Conservation (phyloP, 2,329 filamentous ascomycete genomes). For the Clarireedia homoeocarpa region DNA sequence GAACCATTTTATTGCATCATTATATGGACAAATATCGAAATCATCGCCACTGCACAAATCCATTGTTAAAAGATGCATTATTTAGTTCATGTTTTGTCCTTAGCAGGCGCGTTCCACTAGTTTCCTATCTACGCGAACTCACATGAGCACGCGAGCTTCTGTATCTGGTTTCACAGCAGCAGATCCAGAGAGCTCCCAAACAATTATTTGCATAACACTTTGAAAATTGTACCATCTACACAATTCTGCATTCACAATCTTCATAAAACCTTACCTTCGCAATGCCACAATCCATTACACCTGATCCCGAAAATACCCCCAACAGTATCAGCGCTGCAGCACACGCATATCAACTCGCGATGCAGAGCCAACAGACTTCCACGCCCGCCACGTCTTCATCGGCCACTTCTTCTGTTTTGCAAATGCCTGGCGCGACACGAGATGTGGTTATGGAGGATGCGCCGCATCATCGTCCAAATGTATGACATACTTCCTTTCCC, state of each 20-base stretch:
- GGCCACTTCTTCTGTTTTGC: conserved; percentile 9
- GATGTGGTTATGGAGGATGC: conserved; percentile 26
- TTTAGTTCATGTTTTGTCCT: not conserved
- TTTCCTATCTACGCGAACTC: not conserved
- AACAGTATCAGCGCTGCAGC: conserved; percentile 22
- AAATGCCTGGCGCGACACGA: conserved; percentile 12
- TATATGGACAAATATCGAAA: not conserved
- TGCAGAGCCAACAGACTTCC: conserved; percentile 20
- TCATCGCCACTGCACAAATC: not conserved
- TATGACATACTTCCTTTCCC: conserved; percentile 10
- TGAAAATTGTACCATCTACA: not conserved
- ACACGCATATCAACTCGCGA: conserved; percentile 23
- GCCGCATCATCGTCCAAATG: conserved; percentile 20
- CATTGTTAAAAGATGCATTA: not conserved
- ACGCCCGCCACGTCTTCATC: conserved; percentile 7
- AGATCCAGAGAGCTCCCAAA: not conserved
- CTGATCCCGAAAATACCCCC: conserved; percentile 8
- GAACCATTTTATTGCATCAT: conserved; percentile 14
- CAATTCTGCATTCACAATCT: not conserved
- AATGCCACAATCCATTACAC: conserved; percentile 18
- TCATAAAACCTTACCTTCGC: not conserved
- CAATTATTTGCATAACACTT: not conserved
- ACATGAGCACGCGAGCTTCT: not conserved
- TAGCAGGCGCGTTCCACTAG: no score
- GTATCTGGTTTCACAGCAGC: not conserved